Conservation (phyloP, 1,284 basidiomycete species). For the Tylopilus sp. region DNA sequence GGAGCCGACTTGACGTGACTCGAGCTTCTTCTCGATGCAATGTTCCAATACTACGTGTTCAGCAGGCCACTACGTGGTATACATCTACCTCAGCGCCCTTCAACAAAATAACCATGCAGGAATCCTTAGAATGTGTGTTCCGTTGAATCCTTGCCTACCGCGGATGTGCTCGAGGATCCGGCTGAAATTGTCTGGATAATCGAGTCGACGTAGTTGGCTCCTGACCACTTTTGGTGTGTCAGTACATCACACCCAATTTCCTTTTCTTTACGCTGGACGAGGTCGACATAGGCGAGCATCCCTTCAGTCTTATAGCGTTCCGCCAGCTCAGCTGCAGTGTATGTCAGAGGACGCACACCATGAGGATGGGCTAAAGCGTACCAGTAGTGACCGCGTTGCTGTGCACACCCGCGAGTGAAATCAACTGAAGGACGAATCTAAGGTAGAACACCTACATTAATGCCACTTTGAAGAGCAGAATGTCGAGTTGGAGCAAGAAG, state of each 20-base stretch:
- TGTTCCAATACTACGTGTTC: conserved; percentile 3
- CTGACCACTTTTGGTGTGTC: conserved; percentile 91
- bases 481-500: not conserved
- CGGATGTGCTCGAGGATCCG: conserved; percentile 79
- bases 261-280: conserved; percentile 84
- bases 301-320: conserved; percentile 76
- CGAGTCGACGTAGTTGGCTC: conserved; percentile 82
- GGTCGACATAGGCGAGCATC: conserved; percentile 84
- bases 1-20: conserved; percentile 1
- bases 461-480: conserved; percentile 12
- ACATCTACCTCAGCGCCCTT: conserved; percentile 7
- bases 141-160: conserved; percentile 81
- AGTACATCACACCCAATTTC: conserved; percentile 91
- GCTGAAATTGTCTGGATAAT: conserved; percentile 76
- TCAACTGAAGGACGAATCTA: conserved; percentile 79
- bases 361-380: conserved; percentile 31
- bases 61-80: not conserved
- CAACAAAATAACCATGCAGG: conserved; percentile 13
- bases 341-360: conserved; percentile 9
- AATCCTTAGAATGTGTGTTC: conserved; percentile 66
- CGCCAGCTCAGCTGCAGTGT: conserved; percentile 63
- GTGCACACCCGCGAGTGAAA: conserved; percentile 87
- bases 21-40: conserved; percentile 7
- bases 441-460: conserved; percentile 8
- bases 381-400: conserved; percentile 79